Evolutionary conservation across 2,329 filamentous ascomycete genomes (phyloP).

Genomic region (Hypoxylon sp.): DNA sequence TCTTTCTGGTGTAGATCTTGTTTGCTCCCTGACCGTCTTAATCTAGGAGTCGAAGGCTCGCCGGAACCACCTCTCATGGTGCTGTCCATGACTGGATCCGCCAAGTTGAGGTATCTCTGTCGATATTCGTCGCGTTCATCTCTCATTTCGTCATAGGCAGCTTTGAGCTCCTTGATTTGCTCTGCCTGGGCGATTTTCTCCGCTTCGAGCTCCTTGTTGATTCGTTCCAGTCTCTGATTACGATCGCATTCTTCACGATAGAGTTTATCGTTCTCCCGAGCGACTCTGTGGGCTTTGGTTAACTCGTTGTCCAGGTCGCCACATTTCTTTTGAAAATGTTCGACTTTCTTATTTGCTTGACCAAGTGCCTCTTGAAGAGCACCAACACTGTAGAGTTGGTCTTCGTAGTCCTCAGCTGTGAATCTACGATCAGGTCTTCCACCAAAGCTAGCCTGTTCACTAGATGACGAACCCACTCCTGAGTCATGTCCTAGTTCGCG

Average conservation of each 20-base stretch:
- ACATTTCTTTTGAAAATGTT: conserved; percentile 37
- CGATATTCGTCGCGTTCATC: conserved; percentile 30
- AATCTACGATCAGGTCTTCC: conserved; percentile 53
- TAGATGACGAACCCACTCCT: conserved; percentile 53
- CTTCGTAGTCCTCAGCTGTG: conserved; percentile 45
- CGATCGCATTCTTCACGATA: conserved; percentile 41
- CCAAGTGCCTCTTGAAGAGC: conserved; percentile 47
- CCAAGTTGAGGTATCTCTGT: conserved; percentile 21
- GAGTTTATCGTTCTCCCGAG: conserved; percentile 37
- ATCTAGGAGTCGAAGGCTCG: conserved; percentile 31
- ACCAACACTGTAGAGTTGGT: conserved; percentile 38
- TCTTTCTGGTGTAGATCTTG: conserved; percentile 31
- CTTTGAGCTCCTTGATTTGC: conserved; percentile 31
- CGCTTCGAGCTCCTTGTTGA: conserved; percentile 36
- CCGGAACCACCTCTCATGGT: conserved; percentile 42
- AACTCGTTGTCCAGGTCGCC: conserved; percentile 34
- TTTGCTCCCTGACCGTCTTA: conserved; percentile 39
- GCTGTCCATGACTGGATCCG: conserved; percentile 26
- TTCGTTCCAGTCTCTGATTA: conserved; percentile 33
- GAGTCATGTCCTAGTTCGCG: conserved; percentile 48
- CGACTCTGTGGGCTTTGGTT: conserved; percentile 33
- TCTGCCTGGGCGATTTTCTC: conserved; percentile 12
- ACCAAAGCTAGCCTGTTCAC: conserved; percentile 50
- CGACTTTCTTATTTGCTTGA: conserved; percentile 43
- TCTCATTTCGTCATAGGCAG: conserved; percentile 17